Conservation (phyloP, 306 rosid species). For the Ceratonia siliqua region DNA sequence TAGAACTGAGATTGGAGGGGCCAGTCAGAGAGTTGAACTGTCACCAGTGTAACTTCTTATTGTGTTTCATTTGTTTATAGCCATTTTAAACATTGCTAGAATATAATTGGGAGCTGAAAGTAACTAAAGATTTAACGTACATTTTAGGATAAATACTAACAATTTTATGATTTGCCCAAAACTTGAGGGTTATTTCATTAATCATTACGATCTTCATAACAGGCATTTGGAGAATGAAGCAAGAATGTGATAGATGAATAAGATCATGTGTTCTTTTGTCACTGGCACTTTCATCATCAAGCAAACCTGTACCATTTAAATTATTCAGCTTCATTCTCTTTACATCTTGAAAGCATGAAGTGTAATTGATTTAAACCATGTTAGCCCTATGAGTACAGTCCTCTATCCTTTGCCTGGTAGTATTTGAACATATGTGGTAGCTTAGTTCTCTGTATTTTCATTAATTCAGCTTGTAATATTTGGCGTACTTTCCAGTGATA, state of each 20-base stretch:
- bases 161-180: neutral
- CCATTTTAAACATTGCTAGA: conserved; percentile 12
- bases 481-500: conserved; percentile 23
- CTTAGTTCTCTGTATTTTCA: conserved; percentile 7
- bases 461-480: neutral
- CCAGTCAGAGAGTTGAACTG: conserved; percentile 5
- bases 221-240: conserved; percentile 6
- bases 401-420: neutral
- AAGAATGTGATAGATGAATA: conserved; percentile 4
- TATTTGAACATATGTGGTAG: neutral
- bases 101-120: neutral
- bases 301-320: neutral
- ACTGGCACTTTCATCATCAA: conserved; percentile 13
- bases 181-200: neutral
- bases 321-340: conserved; percentile 13
- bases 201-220: neutral
- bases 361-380: neutral
- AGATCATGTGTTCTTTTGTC: neutral
- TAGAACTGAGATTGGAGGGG: conserved; percentile 6
- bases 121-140: neutral
- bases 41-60: neutral
- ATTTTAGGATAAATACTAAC: neutral
- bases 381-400: neutral
- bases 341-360: conserved; percentile 16
- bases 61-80: neutral